A percentile compares a stretch with the other conserved stretches of the same genome.
phyloP scores from a whole-genome alignment of 768 basidiomycete genomes.

The Imleria badia region DNA sequence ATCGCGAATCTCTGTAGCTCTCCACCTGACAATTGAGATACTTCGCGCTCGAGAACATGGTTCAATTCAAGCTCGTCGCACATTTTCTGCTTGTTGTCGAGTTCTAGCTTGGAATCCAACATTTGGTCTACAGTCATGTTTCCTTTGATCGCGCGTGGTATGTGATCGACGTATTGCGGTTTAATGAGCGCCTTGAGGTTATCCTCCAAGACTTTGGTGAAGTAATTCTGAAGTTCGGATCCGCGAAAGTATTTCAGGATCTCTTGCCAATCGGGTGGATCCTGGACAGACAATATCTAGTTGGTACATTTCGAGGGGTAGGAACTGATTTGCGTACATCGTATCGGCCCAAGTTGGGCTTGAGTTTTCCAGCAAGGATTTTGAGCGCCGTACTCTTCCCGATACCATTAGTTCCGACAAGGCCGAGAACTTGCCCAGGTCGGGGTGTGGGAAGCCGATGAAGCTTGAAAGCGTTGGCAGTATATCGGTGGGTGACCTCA shows the following conservation, averaged over 20 bases:
- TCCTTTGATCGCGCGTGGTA: constrained; percentile 94
- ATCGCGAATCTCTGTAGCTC: constrained; percentile 98
- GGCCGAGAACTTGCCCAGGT: constrained; percentile 96
- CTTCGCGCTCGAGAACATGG: constrained; percentile 82
- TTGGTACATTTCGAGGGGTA: not conserved
- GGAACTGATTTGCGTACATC: constrained; percentile 56
- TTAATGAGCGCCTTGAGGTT: constrained; percentile 98
- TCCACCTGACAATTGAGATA: constrained; percentile 88
- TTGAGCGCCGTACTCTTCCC: constrained; percentile 98
- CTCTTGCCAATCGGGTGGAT: constrained; percentile 99
- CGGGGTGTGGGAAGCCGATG: constrained; percentile 96
- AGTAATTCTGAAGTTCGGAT: constrained; percentile 98
- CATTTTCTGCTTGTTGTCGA: constrained; percentile 84
- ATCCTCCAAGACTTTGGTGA: constrained; percentile 98
- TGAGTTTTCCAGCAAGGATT: constrained; percentile 94
- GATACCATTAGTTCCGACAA: constrained; percentile 99
- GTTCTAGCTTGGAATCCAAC: constrained; percentile 89
- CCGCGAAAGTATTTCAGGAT: constrained; percentile 98
- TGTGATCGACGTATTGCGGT: constrained; percentile 99
- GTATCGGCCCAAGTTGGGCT: constrained; percentile 96
- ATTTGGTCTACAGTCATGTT: constrained; percentile 83
- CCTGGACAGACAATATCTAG: constrained; percentile 42
- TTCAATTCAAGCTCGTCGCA: constrained; percentile 86
- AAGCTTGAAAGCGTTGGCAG: constrained; percentile 98
- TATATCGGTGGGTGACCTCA: constrained; percentile 96